Evolutionary conservation across 805 yeast species (phyloP), one percentile per base, ranked within the genome.

Genomic region (Starmerella kuoi): DNA sequence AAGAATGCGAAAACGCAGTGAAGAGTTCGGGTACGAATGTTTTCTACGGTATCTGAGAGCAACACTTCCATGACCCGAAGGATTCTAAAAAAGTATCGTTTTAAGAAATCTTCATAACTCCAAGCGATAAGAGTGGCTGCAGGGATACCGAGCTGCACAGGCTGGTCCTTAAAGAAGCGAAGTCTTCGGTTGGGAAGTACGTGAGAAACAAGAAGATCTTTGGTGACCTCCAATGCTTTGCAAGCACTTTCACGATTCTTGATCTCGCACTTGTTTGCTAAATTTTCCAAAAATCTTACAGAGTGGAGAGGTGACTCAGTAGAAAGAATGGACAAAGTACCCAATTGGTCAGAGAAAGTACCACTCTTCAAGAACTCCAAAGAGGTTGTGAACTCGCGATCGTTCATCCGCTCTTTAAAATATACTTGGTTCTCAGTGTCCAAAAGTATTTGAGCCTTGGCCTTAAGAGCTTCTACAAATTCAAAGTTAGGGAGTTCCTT

Each of bases 221-320:
- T 81, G 53, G 88, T 64, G 1, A 96, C 93, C 54, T 81, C 83
- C 42, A 88, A 73, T 42, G 95, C 83, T 61, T 85, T 95, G 51
- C 87, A 66, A 15, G 95, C 85, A 4, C 95, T 93, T 35, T 91
- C 86, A 66, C 96, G 76, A 18, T 94, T 79, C 64, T 91, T 91
- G 66, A 88, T 86, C 53, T 77, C 79, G 61, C 95, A 84, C 65
- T 79, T 82, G 4, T 74, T 70, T 48, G 82, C 59, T 49, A 91
- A 64, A 30, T 79, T 79, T 50, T 84, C 94, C 44, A 91, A 67
- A 0, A 95, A 84, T 59, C 84, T 82, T 40, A 78, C 57, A 53
- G 88, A 82, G 58, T 91, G 97, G 41, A 86, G 59, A 5, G 98
- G 98, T 2, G 96, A 87, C 64, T 91, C 97, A 59, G 91, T 97